Evolutionary conservation across 2,329 filamentous ascomycete genomes (phyloP).

Genomic region (Xylariaceae sp.): DNA sequence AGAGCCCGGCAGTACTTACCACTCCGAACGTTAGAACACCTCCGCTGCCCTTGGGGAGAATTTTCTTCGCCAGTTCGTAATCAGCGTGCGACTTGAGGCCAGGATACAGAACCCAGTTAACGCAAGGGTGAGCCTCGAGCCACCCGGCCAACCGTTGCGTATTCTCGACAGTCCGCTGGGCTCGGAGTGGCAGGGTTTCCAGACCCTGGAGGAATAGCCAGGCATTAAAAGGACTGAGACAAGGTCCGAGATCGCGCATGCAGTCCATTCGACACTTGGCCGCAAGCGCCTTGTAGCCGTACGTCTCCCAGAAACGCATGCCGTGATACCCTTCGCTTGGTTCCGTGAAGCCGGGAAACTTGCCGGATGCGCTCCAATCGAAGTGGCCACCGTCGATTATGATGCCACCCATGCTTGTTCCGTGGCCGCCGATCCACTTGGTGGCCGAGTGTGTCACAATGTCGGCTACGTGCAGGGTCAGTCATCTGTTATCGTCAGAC

Average conservation of each 20-base stretch:
- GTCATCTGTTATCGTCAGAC: conserved; percentile 4
- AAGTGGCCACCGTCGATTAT: conserved; percentile 66
- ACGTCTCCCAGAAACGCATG: conserved; percentile 66
- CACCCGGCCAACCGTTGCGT: conserved; percentile 60
- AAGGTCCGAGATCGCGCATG: conserved; percentile 61
- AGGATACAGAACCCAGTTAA: conserved; percentile 68
- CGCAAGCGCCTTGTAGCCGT: conserved; percentile 58
- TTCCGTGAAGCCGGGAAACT: conserved; percentile 67
- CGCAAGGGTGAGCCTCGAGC: conserved; percentile 61
- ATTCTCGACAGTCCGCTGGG: conserved; percentile 62
- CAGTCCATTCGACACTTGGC: conserved; percentile 66
- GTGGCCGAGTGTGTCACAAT: conserved; percentile 67
- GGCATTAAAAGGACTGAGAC: conserved; percentile 66
- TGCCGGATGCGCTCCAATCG: conserved; percentile 63
- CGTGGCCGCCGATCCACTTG: conserved; percentile 71
- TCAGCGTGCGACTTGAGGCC: conserved; percentile 60
- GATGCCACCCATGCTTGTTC: conserved; percentile 64
- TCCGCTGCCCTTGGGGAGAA: conserved; percentile 62
- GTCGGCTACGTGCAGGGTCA: conserved; percentile 41
- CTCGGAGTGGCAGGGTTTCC: conserved; percentile 62
- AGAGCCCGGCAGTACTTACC: conserved; percentile 49
- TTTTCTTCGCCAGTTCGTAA: conserved; percentile 62
- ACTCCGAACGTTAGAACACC: conserved; percentile 69
- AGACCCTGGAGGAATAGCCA: conserved; percentile 65
- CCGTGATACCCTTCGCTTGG: conserved; percentile 64